Percentiles rank a stretch among this genome's conserved stretches.
Conservation (phyloP, 2,329 filamentous ascomycete species). For the Aspergillus bombycis region DNA sequence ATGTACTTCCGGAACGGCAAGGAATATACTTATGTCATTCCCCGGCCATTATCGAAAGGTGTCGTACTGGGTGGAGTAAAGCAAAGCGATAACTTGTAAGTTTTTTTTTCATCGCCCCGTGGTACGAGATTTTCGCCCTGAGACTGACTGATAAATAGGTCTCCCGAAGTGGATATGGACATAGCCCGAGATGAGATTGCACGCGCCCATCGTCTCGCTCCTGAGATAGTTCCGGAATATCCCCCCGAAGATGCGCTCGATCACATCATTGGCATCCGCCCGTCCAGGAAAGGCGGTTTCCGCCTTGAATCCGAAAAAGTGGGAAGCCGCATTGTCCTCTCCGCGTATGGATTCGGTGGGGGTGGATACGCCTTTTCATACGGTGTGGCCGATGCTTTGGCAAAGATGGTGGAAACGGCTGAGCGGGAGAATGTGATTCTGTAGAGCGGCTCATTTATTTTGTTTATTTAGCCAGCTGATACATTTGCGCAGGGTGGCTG, state of each 20-base stretch:
- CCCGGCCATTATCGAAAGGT: constrained; percentile 37
- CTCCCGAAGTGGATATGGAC: constrained; percentile 39
- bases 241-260: constrained; percentile 33
- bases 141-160: constrained; percentile 22
- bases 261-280: constrained; percentile 42
- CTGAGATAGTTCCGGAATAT: constrained; percentile 37
- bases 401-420: constrained; percentile 39
- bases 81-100: constrained; percentile 37
- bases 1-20: constrained; percentile 42
- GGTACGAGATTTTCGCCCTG: neutral
- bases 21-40: constrained; percentile 45
- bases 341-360: constrained; percentile 43
- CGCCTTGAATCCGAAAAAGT: constrained; percentile 36
- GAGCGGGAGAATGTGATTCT: constrained; percentile 36
- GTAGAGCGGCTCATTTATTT: constrained; percentile 2
- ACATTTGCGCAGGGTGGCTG: neutral
- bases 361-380: constrained; percentile 44
- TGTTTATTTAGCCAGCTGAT: neutral
- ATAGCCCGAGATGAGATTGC: constrained; percentile 43
- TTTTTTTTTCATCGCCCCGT: neutral
- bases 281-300: constrained; percentile 38
- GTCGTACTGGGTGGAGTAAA: constrained; percentile 42
- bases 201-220: constrained; percentile 42
- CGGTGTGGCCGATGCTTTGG: constrained; percentile 38
- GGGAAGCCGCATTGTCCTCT: constrained; percentile 31